Evolutionary conservation across 345 rosid genomes (phyloP), one percentile per base, ranked within the genome.

Genomic region (Hibiscus syriacus): DNA sequence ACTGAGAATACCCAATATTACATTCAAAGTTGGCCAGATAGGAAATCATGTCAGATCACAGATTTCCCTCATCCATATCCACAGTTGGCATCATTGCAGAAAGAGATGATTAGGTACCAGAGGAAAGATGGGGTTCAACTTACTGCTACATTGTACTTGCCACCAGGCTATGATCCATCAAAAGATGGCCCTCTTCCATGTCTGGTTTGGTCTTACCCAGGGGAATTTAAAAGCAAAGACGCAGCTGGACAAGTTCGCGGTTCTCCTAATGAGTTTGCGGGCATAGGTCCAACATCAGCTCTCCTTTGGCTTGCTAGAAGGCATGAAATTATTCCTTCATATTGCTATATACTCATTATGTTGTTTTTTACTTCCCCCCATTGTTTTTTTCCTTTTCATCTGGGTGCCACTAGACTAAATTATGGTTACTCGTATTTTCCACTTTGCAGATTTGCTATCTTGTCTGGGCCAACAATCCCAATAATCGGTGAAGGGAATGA

Each of bases 221-320:
- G 99, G 72, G 99, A 94, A 81, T 94, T 94, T 75, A 94, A 94
- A 79, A 94, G 95, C 87, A 94, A 91, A 87, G 97, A 91, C 77
- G 97, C 99, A 76, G 99, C 99, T 49, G 82, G 99, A 63, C 99
- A 94, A 84, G 97, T 94, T 70, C 99, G 99, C 64, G 96, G 99
- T 80, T 94, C 99, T 77, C 99, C 99, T 74, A 94, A 91, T 85
- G 93, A 86, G 77, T 94, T 94, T 82, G 74, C 98, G 13, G 93
- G 92, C 83, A 94, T 94, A 72, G 99, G 98, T 66, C 76, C 99
- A 6, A 89, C 98, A 69, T 94, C 97, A 56, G 84, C 93, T 72
- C 98, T 94, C 75, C 97, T 94, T 70, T 94, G 96, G 97, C 88
- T 94, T 70, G 93, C 99, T 72, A 87, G 99, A 82, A 86, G 98